These are phyloP conservation scores for Aureobasidium sp. DNA, from an alignment of 2,329 filamentous ascomycete genomes.

Conservation along the genomic window DNA sequence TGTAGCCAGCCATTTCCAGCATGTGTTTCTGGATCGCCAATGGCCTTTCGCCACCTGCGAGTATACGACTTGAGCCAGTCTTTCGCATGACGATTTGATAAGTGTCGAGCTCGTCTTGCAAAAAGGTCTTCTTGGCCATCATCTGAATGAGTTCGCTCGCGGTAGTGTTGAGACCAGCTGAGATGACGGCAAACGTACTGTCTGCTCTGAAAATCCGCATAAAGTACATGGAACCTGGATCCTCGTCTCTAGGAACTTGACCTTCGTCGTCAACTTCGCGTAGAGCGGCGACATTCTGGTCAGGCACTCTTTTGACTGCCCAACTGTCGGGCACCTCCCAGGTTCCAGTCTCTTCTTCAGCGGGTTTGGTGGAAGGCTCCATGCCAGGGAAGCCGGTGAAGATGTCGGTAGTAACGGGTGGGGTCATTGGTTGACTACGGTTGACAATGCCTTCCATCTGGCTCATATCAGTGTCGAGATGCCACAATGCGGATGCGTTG, in stretches of 20 bases:
- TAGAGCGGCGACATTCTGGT: constrained; percentile 54
- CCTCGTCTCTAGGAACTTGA: constrained; percentile 57
- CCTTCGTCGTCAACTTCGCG: constrained; percentile 62
- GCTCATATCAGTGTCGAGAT: constrained; percentile 78
- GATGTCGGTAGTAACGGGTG: constrained; percentile 46
- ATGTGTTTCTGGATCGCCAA: constrained; percentile 86
- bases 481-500: constrained; percentile 51
- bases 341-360: constrained; percentile 37
- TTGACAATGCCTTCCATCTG: constrained; percentile 89
- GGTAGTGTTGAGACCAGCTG: constrained; percentile 73
- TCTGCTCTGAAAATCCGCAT: constrained; percentile 93
- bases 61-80: constrained; percentile 78
- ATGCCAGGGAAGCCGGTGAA: constrained; percentile 35
- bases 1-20: constrained; percentile 86
- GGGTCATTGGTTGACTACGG: constrained; percentile 52
- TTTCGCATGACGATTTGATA: constrained; percentile 95
- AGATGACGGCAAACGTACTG: constrained; percentile 88
- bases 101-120: constrained; percentile 83
- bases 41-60: constrained; percentile 71
- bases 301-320: constrained; percentile 70
- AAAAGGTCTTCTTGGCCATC: constrained; percentile 87
- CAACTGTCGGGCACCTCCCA: constrained; percentile 97
- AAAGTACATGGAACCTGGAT: constrained; percentile 73
- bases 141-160: constrained; percentile 83
- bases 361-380: constrained; percentile 19